Base-by-base conservation (phyloP, 805 yeast species). In the Candida pseudofarinosa region DNA sequence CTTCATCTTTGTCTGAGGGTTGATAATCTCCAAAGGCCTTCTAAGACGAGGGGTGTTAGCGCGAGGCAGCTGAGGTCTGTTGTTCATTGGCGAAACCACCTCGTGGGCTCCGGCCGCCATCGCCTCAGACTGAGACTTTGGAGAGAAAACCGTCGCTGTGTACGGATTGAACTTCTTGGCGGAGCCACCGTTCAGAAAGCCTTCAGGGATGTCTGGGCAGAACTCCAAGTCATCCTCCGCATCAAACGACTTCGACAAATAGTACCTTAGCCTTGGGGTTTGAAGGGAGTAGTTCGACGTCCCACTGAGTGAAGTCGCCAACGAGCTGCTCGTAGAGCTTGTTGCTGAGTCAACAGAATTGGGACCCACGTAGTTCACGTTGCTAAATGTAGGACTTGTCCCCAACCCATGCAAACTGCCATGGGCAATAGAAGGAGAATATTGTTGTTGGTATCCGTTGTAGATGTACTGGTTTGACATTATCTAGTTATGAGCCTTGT, bases 121-220 rank as follows among this genome's bases (percentile, higher is more conserved):
- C 54, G 14, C 26, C 17, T n/a, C 36, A 28, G 33, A 43, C 13
- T 31, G 35, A 32, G 19, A 59, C 17, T 32, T 32, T 35, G 88
- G 87, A 28, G 80, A 76, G 53, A 81, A 81, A 18, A 80, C 73
- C 36, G 77, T 64, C 1, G 86, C 80, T 2, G 85, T 80, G 56
- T 81, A 81, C 4, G 88, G 87, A 56, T 82, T 81, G 63, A 81
- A 82, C 58, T 74, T 80, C 54, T 73, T 75, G 46, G 62, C 55
- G 13, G 72, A 70, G 10, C 47, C 49, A 34, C 50, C 45, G 23
- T 44, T 46, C 28, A 23, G 28, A 6, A 23, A 7, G 10, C 28
- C 28, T 17, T 71, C 74, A 7, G 73, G 72, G 31, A 76, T 77
- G 37, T 77, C 83, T 1, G 85, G 85, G 51, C 85, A 80, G 48